Evolutionary conservation across 2,329 filamentous ascomycete genomes (phyloP).

Genomic region (Chaetomium olivaceum): DNA sequence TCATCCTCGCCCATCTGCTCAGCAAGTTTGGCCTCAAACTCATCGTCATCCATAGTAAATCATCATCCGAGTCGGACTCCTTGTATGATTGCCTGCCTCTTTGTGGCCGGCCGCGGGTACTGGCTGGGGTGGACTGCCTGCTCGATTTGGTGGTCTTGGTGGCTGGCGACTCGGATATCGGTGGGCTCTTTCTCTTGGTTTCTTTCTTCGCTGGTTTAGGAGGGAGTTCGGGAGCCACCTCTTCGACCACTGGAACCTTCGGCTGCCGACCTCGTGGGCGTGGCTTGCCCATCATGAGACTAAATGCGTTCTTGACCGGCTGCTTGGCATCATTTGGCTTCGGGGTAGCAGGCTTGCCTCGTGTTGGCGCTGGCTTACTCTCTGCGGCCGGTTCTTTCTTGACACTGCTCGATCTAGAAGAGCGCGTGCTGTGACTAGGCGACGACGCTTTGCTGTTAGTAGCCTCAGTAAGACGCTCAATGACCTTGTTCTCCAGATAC

Average conservation of each 20-base stretch:
- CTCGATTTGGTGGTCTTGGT: constrained; percentile 75
- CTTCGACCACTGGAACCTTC: constrained; percentile 27
- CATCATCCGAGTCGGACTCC: constrained; percentile 61
- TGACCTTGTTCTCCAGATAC: constrained; percentile 79
- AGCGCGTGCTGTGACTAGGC: constrained; percentile 38
- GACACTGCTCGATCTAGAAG: constrained; percentile 45
- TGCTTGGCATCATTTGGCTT: constrained; percentile 32
- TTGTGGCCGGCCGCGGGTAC: constrained; percentile 52
- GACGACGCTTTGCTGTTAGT: constrained; percentile 48
- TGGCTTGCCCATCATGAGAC: constrained; percentile 54
- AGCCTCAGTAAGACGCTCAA: constrained; percentile 60
- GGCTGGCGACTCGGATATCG: constrained; percentile 38
- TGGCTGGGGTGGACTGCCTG: constrained; percentile 70
- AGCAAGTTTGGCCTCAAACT: constrained; percentile 78
- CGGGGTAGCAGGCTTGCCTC: constrained; percentile 41
- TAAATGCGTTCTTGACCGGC: constrained; percentile 50
- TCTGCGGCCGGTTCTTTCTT: constrained; percentile 27
- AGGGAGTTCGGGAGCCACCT: constrained; percentile 33
- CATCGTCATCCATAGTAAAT: constrained; percentile 73
- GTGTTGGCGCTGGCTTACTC: constrained; percentile 38
- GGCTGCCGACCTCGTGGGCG: constrained; percentile 24
- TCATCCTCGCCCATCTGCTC: constrained; percentile 55
- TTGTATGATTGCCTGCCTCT: constrained; percentile 52
- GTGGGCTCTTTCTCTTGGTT: constrained; percentile 42
- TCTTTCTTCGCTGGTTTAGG: constrained; percentile 28